Evolutionary conservation across 2,329 filamentous ascomycete species (phyloP), one percentile per base, ranked within the genome.

Genomic region (Exophiala dermatitidis): DNA sequence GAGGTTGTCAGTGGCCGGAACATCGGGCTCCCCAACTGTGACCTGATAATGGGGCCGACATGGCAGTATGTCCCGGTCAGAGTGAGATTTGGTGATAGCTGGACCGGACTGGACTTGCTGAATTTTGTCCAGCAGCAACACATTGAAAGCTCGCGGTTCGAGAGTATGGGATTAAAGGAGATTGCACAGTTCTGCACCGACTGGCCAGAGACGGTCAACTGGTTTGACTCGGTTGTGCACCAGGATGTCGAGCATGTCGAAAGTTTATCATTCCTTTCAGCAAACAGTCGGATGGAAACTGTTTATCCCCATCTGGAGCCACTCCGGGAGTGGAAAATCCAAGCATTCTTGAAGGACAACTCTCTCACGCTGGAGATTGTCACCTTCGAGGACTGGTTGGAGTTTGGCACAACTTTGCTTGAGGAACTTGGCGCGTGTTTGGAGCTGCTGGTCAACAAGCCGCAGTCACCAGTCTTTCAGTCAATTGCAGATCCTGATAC

Each of bases 21-120:
- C 63, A 76, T 79, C 12, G 78, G 77, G 52, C 71, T 82, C 1
- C 70, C 75, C 10, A 73, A 73, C 38, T 75, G 77, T 19, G 79
- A 83, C 55, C 71, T 71, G 49, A 79, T 84, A 44, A 74, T 80
- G 43, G 84, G 84, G 0, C 83, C 83, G 0, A 84, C 81, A 56
- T 83, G 83, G 74, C 83, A 86, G 61, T 82, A 85, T 63, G 74
- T 84, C 1, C 83, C 84, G 0, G 75, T 85, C 34, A 76, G 83
- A 19, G 76, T 86, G 9, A 69, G 69, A 30, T 80, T 86, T 62
- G 68, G 71, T 2, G 62, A 72, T 0, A 64, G 67, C 2, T 80
- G 78, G 75, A 79, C 73, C 29, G 40, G 6, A 30, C 4, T 28
- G 19, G 40, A 43, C 40, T 30, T 43, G 40, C 40, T 43, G 12